phyloP scores from a whole-genome alignment of 2,329 filamentous ascomycete species.

The Epichloe coenophiala region DNA sequence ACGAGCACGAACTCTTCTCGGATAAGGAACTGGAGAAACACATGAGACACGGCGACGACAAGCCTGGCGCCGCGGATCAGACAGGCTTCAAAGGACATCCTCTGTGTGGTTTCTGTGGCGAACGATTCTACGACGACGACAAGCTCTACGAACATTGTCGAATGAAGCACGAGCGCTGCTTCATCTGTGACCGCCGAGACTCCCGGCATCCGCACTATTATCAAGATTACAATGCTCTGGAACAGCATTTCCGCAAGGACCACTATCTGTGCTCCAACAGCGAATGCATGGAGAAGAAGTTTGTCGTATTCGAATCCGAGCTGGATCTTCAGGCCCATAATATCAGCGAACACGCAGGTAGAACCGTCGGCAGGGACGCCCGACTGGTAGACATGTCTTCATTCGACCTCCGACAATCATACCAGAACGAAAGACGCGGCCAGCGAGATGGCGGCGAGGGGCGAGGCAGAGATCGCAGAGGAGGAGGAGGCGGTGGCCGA shows the following conservation, averaged over 20 bases:
- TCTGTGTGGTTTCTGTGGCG: conserved; percentile 81
- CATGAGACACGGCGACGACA: conserved; percentile 82
- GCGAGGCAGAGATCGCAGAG: conserved; percentile 26
- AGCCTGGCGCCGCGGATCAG: conserved; percentile 78
- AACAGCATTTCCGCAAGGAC: conserved; percentile 74
- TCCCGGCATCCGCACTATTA: conserved; percentile 77
- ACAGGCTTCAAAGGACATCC: conserved; percentile 95
- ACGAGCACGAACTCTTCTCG: conserved; percentile 90
- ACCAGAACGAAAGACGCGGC: conserved; percentile 40
- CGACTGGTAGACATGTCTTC: conserved; percentile 74
- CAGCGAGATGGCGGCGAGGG: conserved; percentile 23
- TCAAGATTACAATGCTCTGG: conserved; percentile 72
- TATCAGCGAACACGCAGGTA: conserved; percentile 72
- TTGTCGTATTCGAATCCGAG: conserved; percentile 89
- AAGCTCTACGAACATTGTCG: conserved; percentile 90
- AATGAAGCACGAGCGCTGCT: conserved; percentile 87
- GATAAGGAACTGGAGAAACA: conserved; percentile 70
- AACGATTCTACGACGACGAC: conserved; percentile 90
- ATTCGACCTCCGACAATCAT: conserved; percentile 68
- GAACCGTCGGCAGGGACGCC: conserved; percentile 71
- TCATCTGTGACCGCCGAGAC: conserved; percentile 70
- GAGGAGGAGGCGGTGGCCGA: conserved; percentile 30
- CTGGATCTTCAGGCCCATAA: conserved; percentile 93
- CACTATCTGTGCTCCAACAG: conserved; percentile 76
- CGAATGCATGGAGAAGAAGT: conserved; percentile 93